Percentiles rank a stretch among this genome's conserved stretches.
Evolutionary conservation across 805 yeast species (phyloP).

Genomic region (Metschnikowia koreensis): DNA sequence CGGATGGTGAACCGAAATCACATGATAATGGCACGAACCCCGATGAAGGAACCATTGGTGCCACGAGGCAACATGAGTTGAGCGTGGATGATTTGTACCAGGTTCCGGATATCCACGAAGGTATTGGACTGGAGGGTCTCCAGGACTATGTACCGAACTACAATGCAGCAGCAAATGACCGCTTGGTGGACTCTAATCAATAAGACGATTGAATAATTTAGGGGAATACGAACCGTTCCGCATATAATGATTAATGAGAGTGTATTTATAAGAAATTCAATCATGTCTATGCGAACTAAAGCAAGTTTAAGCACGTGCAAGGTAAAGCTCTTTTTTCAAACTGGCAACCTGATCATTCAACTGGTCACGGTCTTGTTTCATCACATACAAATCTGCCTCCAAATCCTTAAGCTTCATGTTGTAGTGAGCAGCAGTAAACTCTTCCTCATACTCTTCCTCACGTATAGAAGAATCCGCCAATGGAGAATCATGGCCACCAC

Average conservation of each 20-base stretch:
- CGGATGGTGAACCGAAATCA: neutral
- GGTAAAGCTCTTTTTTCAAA: slow-evolving; percentile 56
- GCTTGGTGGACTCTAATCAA: slow-evolving; percentile 16
- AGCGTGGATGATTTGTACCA: slow-evolving; percentile 20
- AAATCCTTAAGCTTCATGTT: slow-evolving; percentile 76
- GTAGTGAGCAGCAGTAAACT: slow-evolving; percentile 51
- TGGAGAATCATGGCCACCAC: slow-evolving; percentile 3
- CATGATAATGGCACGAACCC: neutral
- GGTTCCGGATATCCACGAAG: slow-evolving; percentile 14
- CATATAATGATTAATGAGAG: neutral
- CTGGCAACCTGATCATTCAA: slow-evolving; percentile 58
- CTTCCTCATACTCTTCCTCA: slow-evolving; percentile 29
- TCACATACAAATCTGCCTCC: slow-evolving; percentile 78
- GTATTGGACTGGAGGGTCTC: slow-evolving; percentile 20
- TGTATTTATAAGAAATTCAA: neutral
- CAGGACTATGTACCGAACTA: slow-evolving; percentile 38
- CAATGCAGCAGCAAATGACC: slow-evolving; percentile 27
- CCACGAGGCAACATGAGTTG: slow-evolving; percentile 7
- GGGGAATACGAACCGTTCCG: neutral
- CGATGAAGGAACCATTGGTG: neutral
- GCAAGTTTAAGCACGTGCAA: slow-evolving; percentile 13
- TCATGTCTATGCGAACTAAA: neutral
- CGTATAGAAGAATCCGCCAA: slow-evolving; percentile 6
- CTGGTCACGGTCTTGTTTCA: slow-evolving; percentile 81
- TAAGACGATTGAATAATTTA: neutral